Conservation (phyloP, 2,329 filamentous ascomycete species). For the Botryotinia globosa region DNA sequence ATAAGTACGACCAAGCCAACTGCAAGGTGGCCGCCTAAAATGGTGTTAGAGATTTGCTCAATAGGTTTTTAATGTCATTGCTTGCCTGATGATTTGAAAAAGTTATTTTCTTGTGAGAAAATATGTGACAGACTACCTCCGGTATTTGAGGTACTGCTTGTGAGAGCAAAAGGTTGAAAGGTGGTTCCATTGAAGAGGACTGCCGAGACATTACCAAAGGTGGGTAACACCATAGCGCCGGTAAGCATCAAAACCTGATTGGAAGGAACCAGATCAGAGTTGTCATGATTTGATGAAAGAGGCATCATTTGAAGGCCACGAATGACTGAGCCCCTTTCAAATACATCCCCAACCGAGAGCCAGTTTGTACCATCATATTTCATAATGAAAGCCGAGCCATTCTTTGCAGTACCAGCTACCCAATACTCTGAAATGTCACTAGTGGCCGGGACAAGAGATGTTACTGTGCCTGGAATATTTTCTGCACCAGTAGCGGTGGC, state of each 20-base stretch:
- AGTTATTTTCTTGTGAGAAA: conserved; percentile 78
- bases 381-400: conserved; percentile 73
- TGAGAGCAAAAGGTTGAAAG: conserved; percentile 77
- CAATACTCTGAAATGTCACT: conserved; percentile 72
- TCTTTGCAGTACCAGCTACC: conserved; percentile 69
- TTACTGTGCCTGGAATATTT: conserved; percentile 75
- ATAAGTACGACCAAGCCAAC: conserved; percentile 79
- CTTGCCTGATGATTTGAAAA: conserved; percentile 66
- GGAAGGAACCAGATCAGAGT: conserved; percentile 60
- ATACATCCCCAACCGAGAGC: conserved; percentile 59
- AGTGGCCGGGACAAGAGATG: conserved; percentile 71
- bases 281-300: conserved; percentile 64
- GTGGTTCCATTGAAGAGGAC: conserved; percentile 82
- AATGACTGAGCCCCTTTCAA: conserved; percentile 66
- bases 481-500: conserved; percentile 58
- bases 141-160: conserved; percentile 61
- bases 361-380: conserved; percentile 76
- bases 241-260: conserved; percentile 76
- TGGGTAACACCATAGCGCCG: conserved; percentile 73
- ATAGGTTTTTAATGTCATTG: conserved; percentile 28
- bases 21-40: conserved; percentile 56
- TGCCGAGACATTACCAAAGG: conserved; percentile 78
- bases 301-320: conserved; percentile 79
- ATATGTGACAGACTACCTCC: conserved; percentile 75
- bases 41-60: conserved; percentile 29